Evolutionary conservation across 139 green algal genomes (phyloP).

Genomic region (Asterochloris erici): DNA sequence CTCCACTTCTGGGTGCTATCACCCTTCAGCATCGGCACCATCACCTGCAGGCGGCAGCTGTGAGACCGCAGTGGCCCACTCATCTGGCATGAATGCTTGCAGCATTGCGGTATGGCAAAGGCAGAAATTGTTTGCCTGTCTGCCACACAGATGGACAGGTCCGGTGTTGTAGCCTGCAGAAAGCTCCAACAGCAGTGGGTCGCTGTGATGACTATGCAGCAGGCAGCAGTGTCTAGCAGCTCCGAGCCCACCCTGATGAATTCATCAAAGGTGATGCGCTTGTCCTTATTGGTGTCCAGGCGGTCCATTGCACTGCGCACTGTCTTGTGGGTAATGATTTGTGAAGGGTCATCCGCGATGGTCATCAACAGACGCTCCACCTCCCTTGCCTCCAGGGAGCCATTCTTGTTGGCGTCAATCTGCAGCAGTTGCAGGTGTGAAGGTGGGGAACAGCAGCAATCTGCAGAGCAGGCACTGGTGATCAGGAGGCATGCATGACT

Average conservation of each 20-base stretch:
- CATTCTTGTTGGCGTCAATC: constrained; percentile 18
- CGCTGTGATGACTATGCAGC: no score
- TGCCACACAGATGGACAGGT: no score
- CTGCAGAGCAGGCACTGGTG: no score
- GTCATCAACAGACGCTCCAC: constrained; percentile 13
- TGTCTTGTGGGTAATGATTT: constrained; percentile 14
- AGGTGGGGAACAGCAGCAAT: not conserved
- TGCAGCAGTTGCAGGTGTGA: not conserved
- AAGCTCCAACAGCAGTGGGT: not conserved
- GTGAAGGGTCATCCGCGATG: not conserved
- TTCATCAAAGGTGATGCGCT: constrained; percentile 20
- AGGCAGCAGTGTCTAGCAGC: not conserved
- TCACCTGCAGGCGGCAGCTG: constrained; percentile 3
- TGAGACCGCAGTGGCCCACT: no score
- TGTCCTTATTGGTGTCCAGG: constrained; percentile 19
- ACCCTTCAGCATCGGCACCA: constrained; percentile 5
- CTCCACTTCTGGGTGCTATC: constrained; percentile 2
- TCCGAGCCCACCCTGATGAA: constrained; percentile 9
- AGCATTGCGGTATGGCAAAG: no score
- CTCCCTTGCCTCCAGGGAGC: constrained; percentile 10
- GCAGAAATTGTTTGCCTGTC: no score
- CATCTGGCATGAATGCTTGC: no score
- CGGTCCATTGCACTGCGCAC: constrained; percentile 13
- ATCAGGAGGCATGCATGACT: no score
- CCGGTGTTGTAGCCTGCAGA: not conserved